These are phyloP conservation scores for Tillandsia leiboldiana DNA, from an alignment of 176 grass and related monocot genomes.

Conservation along the genomic window DNA sequence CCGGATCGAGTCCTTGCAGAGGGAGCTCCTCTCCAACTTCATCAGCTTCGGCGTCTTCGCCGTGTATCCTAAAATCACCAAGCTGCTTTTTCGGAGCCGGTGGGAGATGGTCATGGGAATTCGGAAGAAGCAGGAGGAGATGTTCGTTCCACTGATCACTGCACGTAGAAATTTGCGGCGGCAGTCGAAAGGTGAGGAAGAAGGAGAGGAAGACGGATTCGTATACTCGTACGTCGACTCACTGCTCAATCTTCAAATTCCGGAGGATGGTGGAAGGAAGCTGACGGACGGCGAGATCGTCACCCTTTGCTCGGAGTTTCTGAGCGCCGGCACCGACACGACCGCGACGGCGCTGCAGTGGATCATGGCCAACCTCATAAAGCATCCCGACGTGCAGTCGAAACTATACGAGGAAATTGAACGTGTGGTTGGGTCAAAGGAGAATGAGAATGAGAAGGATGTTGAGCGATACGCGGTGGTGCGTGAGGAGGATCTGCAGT, in stretches of 20 bases:
- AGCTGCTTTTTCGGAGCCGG: conserved; percentile 36
- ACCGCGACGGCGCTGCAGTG: conserved; percentile 27
- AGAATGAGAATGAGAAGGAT: too few species aligned
- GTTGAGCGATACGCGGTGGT: conserved; percentile 6
- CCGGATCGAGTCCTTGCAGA: conserved; percentile 21
- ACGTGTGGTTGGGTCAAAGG: neutral
- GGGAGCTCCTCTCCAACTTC: too few species aligned
- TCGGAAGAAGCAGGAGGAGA: conserved; percentile 36
- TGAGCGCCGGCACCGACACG: conserved; percentile 24
- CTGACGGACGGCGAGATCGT: conserved; percentile 22
- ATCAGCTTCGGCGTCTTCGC: conserved; percentile 30
- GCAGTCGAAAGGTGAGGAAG: too few species aligned
- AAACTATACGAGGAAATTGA: conserved; percentile 23
- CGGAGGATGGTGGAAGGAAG: neutral
- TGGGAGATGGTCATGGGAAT: conserved; percentile 41
- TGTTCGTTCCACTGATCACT: conserved; percentile 38
- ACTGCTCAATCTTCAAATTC: neutral
- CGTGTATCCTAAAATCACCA: conserved; percentile 35
- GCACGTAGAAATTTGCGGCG: neutral
- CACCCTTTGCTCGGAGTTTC: conserved; percentile 26
- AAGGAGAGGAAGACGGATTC: neutral
- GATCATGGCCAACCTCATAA: conserved; percentile 37
- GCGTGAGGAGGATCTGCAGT: conserved; percentile 21
- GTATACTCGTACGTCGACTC: neutral
- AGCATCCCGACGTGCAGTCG: conserved; percentile 17